Conservation (phyloP, 108 stramenopile species). For the Fragilariopsis cylindrus region DNA sequence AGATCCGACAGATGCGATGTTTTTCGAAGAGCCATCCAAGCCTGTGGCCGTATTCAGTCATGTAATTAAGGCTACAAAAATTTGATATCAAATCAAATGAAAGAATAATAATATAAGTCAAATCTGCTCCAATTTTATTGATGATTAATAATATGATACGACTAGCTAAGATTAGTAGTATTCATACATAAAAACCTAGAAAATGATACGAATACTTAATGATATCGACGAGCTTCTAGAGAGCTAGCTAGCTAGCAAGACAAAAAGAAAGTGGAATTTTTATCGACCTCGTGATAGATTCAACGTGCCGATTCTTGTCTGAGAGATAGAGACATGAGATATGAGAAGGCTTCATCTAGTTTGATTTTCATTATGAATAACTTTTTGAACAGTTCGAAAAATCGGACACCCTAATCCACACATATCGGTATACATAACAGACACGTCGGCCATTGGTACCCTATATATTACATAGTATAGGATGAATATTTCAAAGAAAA, state of each 20-base stretch:
- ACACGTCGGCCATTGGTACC: slow-evolving; percentile 67
- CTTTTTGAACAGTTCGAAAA: slow-evolving; percentile 50
- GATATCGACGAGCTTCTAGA: no score
- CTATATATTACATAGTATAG: slow-evolving; percentile 52
- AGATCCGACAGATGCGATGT: slow-evolving; percentile 81
- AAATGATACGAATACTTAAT: no score
- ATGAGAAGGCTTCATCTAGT: slow-evolving; percentile 1
- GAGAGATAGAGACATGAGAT: background rate
- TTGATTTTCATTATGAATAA: slow-evolving; percentile 49
- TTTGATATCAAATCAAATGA: background rate
- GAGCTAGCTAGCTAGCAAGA: no score
- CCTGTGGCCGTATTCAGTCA: slow-evolving; percentile 81
- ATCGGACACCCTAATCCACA: slow-evolving; percentile 69
- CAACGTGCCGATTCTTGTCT: background rate
- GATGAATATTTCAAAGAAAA: no score
- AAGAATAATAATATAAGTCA: no score
- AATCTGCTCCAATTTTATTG: no score
- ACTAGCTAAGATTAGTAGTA: no score
- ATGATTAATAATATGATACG: no score
- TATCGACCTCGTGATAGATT: background rate
- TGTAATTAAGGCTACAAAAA: slow-evolving; percentile 42
- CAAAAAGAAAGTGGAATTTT: no score
- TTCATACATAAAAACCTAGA: no score
- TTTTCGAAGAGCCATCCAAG: slow-evolving; percentile 79
- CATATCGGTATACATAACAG: slow-evolving; percentile 64